Evolutionary conservation across 2,329 filamentous ascomycete species (phyloP), one percentile per base, ranked within the genome.

Genomic region (Aspergillus pseudoviridinutans): DNA sequence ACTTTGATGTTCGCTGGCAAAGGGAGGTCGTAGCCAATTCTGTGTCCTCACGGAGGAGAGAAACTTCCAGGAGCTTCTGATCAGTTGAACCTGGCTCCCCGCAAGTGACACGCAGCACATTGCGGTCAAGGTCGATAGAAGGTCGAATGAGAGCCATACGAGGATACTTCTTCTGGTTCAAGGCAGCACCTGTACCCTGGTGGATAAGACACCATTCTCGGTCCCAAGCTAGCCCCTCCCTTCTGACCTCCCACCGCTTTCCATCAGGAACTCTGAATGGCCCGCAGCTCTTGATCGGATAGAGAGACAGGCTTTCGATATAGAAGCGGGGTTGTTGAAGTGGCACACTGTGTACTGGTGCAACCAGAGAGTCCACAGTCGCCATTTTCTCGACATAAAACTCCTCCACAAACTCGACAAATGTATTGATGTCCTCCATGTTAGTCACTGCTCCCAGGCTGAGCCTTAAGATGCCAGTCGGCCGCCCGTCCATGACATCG

Each of bases 131-230:
- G 66, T 97, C 89, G 44, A 97, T 78, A 4, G 69, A 73, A 6
- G 94, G 93, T 52, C 83, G 83, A 53, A 99, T 81, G 4, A 97
- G 82, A 12, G 91, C 89, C 93, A 99, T 97, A 35, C 81, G 85
- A 2, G 92, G 90, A 69, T 94, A 88, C 62, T 87, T 82, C 76
- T 97, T 99, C 74, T 97, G 93, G 69, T 85, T 96, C 54, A 99
- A 78, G 5, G 89, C 91, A 65, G 87, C 86, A 0, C 91, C 89
- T 1, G 92, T 95, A 47, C 91, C 92, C 68, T 87, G 84, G 70
- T 97, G 92, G 14, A 99, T 81, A 22, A 99, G 79, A 74, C 93
- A 97, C 93, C 94, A 99, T 77, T 97, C 93, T 60, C 94, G 84
- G 72, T 99, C 94, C 92, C 93, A 97, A 8, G 87, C 89, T 2